Evolutionary conservation across 139 green algal genomes (phyloP).

Genomic region (Chlorella sorokiniana): DNA sequence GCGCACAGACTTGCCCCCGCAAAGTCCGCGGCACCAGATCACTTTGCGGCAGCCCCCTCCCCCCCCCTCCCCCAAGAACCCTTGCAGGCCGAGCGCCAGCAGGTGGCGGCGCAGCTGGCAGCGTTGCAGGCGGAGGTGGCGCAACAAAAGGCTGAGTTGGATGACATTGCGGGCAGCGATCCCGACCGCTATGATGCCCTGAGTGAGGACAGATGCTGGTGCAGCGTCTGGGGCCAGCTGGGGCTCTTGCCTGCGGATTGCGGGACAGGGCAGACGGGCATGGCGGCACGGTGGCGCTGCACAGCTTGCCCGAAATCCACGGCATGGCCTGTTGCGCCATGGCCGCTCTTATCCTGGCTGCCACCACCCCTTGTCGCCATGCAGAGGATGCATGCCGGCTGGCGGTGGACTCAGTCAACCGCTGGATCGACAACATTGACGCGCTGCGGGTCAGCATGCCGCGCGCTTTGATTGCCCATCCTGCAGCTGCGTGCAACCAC

Average conservation of each 20-base stretch:
- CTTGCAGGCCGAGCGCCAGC: constrained; percentile 40
- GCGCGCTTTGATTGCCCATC: background rate
- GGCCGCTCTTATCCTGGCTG: too few relatives aligned
- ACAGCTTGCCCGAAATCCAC: background rate
- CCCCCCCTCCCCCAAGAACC: background rate
- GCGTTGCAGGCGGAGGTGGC: constrained; percentile 49
- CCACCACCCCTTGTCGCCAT: background rate
- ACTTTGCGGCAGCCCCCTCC: background rate
- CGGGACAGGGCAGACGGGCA: too few relatives aligned
- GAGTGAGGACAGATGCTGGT: constrained; percentile 25
- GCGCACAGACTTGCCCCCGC: too few relatives aligned
- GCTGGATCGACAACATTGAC: constrained; percentile 70
- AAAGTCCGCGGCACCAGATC: too few relatives aligned
- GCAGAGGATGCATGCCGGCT: constrained; percentile 38
- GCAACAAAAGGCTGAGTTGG: constrained; percentile 24
- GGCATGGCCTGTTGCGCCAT: background rate
- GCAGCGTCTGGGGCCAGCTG: background rate
- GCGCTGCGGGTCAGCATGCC: constrained; percentile 24
- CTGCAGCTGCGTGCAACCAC: background rate
- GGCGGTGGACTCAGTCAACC: constrained; percentile 66
- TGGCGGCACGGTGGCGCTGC: background rate
- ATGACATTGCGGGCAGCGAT: constrained; percentile 66
- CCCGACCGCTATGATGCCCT: constrained; percentile 57
- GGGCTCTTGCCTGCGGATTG: background rate
- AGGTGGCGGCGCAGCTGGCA: constrained; percentile 44